phyloP scores from a whole-genome alignment of 768 basidiomycete genomes.

The Suillus alpinus region DNA sequence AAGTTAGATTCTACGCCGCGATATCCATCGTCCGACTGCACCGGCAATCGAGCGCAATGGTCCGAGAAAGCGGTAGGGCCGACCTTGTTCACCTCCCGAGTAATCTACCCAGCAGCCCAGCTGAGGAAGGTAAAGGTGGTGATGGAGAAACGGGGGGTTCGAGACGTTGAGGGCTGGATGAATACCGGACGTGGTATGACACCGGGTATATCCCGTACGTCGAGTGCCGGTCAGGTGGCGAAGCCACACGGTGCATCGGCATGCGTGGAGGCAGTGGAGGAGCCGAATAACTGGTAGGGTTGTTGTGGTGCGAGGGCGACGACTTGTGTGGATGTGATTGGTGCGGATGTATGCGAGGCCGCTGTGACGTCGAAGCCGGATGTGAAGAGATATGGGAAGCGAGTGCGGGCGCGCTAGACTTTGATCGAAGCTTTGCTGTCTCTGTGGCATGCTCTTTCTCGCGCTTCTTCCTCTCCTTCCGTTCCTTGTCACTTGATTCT shows the following conservation, averaged over 20 bases:
- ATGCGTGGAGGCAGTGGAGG: conserved; percentile 26
- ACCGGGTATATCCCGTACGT: conserved; percentile 13
- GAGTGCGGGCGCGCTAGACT: conserved; percentile 5
- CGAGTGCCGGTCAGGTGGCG: conserved; percentile 14
- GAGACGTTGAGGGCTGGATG: not conserved
- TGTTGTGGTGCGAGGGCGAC: conserved; percentile 42
- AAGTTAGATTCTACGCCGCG: not conserved
- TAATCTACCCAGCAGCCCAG: conserved; percentile 22
- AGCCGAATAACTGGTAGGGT: conserved; percentile 37
- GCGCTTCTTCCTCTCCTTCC: conserved; percentile 29
- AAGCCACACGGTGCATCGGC: not conserved
- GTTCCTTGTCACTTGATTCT: conserved; percentile 15
- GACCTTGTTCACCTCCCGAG: conserved; percentile 13
- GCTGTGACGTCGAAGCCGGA: conserved; percentile 13
- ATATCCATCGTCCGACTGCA: not conserved
- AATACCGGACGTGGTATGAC: conserved; percentile 4
- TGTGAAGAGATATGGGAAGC: conserved; percentile 11
- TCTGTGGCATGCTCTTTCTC: conserved; percentile 38
- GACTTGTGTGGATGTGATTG: conserved; percentile 37
- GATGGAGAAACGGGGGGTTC: not conserved
- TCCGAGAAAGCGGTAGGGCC: not conserved
- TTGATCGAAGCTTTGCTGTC: conserved; percentile 31
- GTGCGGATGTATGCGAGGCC: conserved; percentile 28
- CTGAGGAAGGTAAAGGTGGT: not conserved
- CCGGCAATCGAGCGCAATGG: not conserved